These are phyloP conservation scores for Penicillium sp. DNA, from an alignment of 2,329 filamentous ascomycete genomes.

Conservation along the genomic window DNA sequence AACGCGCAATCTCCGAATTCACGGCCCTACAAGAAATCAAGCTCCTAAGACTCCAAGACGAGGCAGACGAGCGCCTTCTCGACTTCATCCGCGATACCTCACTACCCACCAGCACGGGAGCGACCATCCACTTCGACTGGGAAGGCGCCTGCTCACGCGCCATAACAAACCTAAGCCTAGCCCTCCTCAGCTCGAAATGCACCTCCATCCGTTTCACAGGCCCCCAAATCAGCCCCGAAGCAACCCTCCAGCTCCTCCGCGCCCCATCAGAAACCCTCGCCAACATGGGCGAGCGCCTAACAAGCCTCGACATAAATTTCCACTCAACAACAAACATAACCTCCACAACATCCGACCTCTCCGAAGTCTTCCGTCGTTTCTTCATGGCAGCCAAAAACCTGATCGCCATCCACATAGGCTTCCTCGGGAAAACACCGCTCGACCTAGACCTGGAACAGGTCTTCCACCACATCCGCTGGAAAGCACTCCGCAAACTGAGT, in stretches of 20 bases:
- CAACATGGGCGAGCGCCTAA: constrained; percentile 54
- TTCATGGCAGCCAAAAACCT: constrained; percentile 59
- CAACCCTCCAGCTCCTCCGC: constrained; percentile 51
- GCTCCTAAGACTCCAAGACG: constrained; percentile 59
- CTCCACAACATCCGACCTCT: constrained; percentile 55
- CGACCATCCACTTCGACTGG: constrained; percentile 56
- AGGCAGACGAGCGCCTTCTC: constrained; percentile 54
- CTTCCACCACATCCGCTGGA: constrained; percentile 61
- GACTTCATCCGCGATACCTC: constrained; percentile 50
- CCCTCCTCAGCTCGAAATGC: constrained; percentile 55
- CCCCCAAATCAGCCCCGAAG: constrained; percentile 60
- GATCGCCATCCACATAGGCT: constrained; percentile 61
- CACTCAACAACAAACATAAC: constrained; percentile 57
- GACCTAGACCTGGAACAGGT: constrained; percentile 57
- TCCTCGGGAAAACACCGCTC: constrained; percentile 56
- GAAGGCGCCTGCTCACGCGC: constrained; percentile 60
- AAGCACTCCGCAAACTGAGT: constrained; percentile 59
- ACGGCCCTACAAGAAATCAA: constrained; percentile 61
- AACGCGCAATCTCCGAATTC: constrained; percentile 56
- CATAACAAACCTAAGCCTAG: constrained; percentile 55
- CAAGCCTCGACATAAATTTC: constrained; percentile 62
- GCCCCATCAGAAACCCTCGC: constrained; percentile 49
- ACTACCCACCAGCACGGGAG: constrained; percentile 26
- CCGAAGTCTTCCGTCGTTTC: constrained; percentile 54
- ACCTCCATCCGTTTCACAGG: constrained; percentile 59